Evolutionary conservation across 228 moss, liverwort and hornwort species (phyloP).

Genomic region (Sphagnum fallax): DNA sequence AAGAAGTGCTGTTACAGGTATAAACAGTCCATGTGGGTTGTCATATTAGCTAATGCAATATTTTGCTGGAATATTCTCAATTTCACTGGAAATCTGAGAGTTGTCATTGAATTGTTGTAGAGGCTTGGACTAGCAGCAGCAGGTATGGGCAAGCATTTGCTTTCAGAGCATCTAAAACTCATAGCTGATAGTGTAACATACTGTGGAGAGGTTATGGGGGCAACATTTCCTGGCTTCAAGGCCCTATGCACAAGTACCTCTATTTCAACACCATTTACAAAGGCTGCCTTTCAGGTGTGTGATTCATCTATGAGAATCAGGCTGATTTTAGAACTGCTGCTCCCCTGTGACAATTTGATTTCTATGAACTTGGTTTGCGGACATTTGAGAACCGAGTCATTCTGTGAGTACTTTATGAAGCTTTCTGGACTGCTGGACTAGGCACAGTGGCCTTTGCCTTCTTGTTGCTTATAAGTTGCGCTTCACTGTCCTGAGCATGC

Average conservation of each 20-base stretch:
- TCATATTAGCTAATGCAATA: background rate
- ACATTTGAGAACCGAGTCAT: background rate
- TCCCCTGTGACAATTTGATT: background rate
- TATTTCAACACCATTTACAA: constrained; percentile 67
- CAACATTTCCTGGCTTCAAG: constrained; percentile 51
- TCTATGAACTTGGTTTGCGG: background rate
- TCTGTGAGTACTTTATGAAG: background rate
- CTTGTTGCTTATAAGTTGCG: background rate
- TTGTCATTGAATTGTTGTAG: constrained; percentile 24
- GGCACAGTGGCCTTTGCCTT: background rate
- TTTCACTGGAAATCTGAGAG: background rate
- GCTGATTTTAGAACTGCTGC: background rate
- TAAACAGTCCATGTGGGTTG: background rate
- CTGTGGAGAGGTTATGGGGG: constrained; percentile 53
- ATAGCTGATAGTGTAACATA: constrained; percentile 64
- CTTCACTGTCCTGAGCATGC: background rate
- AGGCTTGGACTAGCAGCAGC: constrained; percentile 74
- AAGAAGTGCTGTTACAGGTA: constrained; percentile 73
- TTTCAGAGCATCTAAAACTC: constrained; percentile 62
- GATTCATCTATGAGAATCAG: background rate
- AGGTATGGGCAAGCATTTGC: constrained; percentile 54
- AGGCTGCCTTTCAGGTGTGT: constrained; percentile 67
- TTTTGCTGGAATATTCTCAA: background rate
- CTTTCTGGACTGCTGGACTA: background rate
- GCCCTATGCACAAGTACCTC: constrained; percentile 61